Conservation (phyloP, 31 red algal species). For the Endocladia muricata region DNA sequence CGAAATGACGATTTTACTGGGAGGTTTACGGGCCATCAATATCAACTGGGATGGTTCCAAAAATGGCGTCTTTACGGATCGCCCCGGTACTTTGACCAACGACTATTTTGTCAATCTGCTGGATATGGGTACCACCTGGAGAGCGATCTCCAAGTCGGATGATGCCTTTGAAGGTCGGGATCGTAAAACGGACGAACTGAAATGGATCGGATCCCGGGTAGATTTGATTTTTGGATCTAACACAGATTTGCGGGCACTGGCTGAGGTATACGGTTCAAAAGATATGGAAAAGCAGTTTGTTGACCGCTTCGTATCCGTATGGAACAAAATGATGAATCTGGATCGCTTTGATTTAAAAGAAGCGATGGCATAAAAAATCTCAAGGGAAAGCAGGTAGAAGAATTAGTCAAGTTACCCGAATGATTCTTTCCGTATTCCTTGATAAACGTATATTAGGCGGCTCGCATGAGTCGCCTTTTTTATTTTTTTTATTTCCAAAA, state of each 20-base stretch:
- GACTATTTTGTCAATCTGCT: slow-evolving; percentile 8
- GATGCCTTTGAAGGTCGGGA: neutral
- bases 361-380: neutral
- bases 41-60: slow-evolving; percentile 2
- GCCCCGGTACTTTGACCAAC: neutral
- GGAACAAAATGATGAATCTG: slow-evolving; percentile 18
- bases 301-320: slow-evolving; percentile 5
- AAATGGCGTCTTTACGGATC: slow-evolving; percentile 1
- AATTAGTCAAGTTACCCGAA: no score
- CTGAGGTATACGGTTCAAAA: slow-evolving; percentile 1
- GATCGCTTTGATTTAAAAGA: slow-evolving; percentile 25
- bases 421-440: no score
- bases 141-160: neutral
- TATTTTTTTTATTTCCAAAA: no score
- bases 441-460: no score
- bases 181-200: neutral
- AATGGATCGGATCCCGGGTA: neutral
- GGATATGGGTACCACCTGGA: neutral
- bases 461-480: no score
- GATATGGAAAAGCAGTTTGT: neutral
- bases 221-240: slow-evolving; percentile 15
- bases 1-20: slow-evolving; percentile 2
- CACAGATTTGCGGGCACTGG: neutral
- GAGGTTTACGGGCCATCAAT: neutral
- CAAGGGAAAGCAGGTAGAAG: neutral